Percentiles rank a stretch among this genome's conserved stretches.
Conservation (phyloP, 305 asterid genomes). For the Solanum hybrid region DNA sequence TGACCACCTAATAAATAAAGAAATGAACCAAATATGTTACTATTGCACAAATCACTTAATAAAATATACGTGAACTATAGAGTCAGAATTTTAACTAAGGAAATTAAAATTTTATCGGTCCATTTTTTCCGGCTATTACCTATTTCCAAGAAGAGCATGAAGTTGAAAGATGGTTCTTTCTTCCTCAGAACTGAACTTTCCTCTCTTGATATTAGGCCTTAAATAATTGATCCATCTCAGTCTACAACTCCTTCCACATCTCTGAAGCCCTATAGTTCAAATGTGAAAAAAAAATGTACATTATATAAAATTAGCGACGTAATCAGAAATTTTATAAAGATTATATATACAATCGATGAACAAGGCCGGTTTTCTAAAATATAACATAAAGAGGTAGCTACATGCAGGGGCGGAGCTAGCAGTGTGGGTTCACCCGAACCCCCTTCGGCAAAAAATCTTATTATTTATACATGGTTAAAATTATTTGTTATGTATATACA, state of each 20-base stretch:
- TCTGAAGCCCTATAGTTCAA: constrained; percentile 29
- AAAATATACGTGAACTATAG: neutral
- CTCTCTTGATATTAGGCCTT: constrained; percentile 48
- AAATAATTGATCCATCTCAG: constrained; percentile 45
- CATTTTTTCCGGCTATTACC: neutral
- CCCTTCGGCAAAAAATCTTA: no score
- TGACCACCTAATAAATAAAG: constrained; percentile 36
- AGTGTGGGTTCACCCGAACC: no score
- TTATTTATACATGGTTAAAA: no score
- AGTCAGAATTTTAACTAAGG: neutral
- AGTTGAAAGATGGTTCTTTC: constrained; percentile 43
- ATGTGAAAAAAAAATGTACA: neutral
- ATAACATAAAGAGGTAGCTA: neutral
- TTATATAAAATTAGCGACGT: neutral
- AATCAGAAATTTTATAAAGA: neutral
- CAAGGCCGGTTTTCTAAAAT: no score
- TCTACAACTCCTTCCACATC: constrained; percentile 50
- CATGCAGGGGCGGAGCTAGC: no score
- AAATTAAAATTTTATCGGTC: neutral
- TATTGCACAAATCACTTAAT: neutral
- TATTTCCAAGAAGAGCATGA: constrained; percentile 50
- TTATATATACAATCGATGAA: neutral
- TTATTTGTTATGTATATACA: no score
- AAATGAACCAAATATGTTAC: neutral
- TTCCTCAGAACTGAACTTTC: constrained; percentile 38